Percentiles rank a stretch among this genome's conserved stretches.
These are phyloP conservation scores for Setaria viridis DNA, from an alignment of 202 grass and related monocot species.

Conservation along the genomic window DNA sequence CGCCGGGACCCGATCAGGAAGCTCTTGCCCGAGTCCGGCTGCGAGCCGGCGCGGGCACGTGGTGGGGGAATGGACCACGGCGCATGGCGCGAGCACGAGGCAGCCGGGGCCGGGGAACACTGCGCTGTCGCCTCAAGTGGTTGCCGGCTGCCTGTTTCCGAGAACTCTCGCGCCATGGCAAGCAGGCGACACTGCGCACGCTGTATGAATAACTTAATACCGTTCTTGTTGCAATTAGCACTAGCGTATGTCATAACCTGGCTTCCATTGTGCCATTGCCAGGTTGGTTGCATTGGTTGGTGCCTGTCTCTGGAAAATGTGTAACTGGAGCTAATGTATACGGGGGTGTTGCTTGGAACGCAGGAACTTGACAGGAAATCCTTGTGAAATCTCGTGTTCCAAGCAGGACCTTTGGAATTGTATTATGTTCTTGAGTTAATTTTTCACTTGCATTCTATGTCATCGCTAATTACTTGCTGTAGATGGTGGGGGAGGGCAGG, in stretches of 20 bases:
- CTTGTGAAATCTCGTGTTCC: slow-evolving; percentile 18
- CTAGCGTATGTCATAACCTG: neutral
- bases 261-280: neutral
- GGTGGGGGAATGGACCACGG: slow-evolving; percentile 2
- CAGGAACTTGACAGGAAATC: neutral
- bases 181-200: neutral
- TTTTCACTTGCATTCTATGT: neutral
- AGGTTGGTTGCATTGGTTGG: neutral
- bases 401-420: neutral
- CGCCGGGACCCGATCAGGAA: neutral
- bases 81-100: slow-evolving; percentile 47
- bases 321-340: neutral
- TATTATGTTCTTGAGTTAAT: neutral
- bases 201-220: slow-evolving; percentile 11
- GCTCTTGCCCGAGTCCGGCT: slow-evolving; percentile 6
- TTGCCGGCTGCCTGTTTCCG: slow-evolving; percentile 34
- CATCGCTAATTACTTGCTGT: neutral
- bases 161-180: neutral
- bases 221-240: neutral
- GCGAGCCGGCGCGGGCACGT: slow-evolving; percentile 9
- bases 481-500: no score
- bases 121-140: slow-evolving; percentile 43
- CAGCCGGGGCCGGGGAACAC: neutral
- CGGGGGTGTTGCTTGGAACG: neutral
- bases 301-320: neutral